phyloP scores from a whole-genome alignment of 192 early-diverging fungal species.

The Spizellomyces sp. region DNA sequence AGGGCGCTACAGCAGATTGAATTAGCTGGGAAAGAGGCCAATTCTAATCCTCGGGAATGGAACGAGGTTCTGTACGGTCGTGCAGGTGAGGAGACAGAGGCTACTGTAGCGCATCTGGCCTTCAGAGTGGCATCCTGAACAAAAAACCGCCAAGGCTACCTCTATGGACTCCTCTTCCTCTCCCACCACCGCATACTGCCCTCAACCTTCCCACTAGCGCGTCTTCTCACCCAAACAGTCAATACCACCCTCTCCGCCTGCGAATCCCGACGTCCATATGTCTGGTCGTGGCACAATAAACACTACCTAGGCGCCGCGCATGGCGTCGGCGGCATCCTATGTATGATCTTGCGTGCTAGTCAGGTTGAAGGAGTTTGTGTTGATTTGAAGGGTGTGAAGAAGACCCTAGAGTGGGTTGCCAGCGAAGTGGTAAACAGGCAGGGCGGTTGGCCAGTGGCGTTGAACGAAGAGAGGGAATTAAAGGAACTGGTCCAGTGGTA shows the following conservation, averaged over 20 bases:
- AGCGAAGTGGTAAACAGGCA: too few species aligned
- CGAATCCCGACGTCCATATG: neutral
- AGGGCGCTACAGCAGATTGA: neutral
- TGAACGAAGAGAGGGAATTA: too few species aligned
- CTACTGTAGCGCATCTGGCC: neutral
- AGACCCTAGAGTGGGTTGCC: too few species aligned
- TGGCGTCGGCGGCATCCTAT: conserved; percentile 3
- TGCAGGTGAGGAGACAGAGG: neutral
- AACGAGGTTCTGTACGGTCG: conserved; percentile 12
- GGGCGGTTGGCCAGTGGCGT: too few species aligned
- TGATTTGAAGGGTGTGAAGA: too few species aligned
- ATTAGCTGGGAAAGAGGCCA: neutral
- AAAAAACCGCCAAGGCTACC: neutral
- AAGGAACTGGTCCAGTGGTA: too few species aligned
- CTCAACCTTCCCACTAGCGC: neutral
- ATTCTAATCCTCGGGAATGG: neutral
- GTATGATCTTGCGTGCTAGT: neutral
- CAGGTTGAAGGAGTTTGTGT: too few species aligned
- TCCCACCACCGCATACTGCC: too few species aligned
- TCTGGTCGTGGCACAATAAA: conserved; percentile 13
- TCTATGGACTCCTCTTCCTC: conserved; percentile 7
- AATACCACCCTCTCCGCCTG: neutral
- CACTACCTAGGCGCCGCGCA: conserved; percentile 12
- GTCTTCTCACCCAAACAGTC: neutral
- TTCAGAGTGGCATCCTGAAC: neutral